Percentiles rank a stretch among this genome's conserved stretches.
Conservation (phyloP, 2,329 filamentous ascomycete genomes). For the Aspergillus sp. region DNA sequence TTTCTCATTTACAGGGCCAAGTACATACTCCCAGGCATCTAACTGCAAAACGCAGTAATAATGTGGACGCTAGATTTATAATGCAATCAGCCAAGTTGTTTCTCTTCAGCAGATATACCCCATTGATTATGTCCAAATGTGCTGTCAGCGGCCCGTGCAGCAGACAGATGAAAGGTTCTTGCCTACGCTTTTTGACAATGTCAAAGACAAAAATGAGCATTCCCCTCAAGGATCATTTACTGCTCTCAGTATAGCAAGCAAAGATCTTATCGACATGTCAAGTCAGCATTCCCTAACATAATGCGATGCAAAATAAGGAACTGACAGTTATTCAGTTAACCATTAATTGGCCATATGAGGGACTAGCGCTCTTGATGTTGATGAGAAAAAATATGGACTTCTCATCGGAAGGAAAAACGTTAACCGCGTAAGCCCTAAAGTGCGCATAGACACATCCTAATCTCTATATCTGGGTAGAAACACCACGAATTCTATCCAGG, state of each 20-base stretch:
- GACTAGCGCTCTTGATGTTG: too few relatives aligned
- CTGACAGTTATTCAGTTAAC: too few relatives aligned
- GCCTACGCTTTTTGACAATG: conserved; percentile 3
- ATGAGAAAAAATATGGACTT: too few relatives aligned
- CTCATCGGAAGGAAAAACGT: too few relatives aligned
- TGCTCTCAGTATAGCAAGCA: neutral
- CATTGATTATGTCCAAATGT: conserved; percentile 1
- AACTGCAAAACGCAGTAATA: neutral
- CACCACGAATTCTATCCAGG: too few relatives aligned
- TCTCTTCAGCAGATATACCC: conserved; percentile 4
- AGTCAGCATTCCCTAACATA: conserved; percentile 3
- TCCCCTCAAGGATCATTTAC: neutral
- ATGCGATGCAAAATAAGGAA: too few relatives aligned
- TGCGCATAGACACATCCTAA: too few relatives aligned
- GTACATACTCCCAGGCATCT: neutral
- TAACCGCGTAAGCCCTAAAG: too few relatives aligned
- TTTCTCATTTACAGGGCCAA: too few relatives aligned
- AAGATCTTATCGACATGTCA: conserved; percentile 9
- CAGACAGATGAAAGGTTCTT: conserved; percentile 9
- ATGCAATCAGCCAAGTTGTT: conserved; percentile 7
- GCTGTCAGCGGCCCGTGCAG: conserved; percentile 4
- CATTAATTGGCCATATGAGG: too few relatives aligned
- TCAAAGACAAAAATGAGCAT: neutral
- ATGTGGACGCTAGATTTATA: conserved; percentile 2
- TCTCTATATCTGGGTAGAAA: too few relatives aligned